Base-by-base conservation (phyloP, 805 yeast species). In the Teunomyces funiuensis region DNA sequence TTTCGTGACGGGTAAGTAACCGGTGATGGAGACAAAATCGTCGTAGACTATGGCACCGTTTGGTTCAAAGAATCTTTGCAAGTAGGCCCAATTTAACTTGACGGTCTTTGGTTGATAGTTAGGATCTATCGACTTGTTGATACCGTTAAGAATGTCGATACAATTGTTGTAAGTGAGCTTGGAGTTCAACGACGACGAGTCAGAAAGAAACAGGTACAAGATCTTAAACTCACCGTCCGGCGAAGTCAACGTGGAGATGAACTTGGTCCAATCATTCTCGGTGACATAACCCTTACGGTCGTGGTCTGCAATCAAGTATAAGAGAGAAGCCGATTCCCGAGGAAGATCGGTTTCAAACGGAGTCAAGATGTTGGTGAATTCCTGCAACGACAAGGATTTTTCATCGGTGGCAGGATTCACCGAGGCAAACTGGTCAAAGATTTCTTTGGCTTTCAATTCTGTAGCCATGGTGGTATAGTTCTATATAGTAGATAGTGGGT, bases 231-330 rank as follows among this genome's bases (percentile, higher is more conserved):
- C 78, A 37, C 72, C 74, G 34, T 61, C 59, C 29, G 47, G 46
- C 28, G 53, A 44, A 14, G 60, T 51, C 76, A 77, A 62, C 25
- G 72, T 73, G 45, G 75, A 71, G 53, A 85, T 81, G 58, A 91
- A 86, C 31, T 75, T 74, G 38, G 78, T 65, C 85, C 95, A 91
- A 58, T 91, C 97, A 18, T 69, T 60, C 37, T 81, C 69, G 19
- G 78, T 73, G 37, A 88, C 71, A 44, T 73, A 81, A 6, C 97
- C 97, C 50, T 79, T 78, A 42, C 74, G 70, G 28, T 74, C 71
- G 44, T 78, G 78, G 65, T 91, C 98, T 11, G 96, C 88, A 19
- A 88, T 80, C 42, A 85, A 71, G 58, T 85, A 91, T 37, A 91
- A 79, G 45, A 90, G 73, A 5, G 73, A 57, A 40, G 58, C 69